Base-by-base conservation (phyloP, 148 eudicot species). In the Rhododendron ovatum region DNA sequence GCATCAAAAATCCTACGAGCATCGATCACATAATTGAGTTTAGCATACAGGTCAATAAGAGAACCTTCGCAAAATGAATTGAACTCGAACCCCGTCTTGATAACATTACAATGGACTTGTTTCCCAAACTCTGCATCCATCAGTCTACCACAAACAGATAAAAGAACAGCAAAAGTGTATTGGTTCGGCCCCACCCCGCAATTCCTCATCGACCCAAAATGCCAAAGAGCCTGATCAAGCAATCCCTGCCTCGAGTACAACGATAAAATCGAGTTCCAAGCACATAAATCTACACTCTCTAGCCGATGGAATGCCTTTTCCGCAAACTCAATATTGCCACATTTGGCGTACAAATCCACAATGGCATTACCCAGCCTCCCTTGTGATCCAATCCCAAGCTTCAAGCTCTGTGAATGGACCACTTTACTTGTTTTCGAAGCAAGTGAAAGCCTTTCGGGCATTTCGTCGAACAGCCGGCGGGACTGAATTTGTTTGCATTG, bases 331-430 rank as follows among this genome's bases (percentile, higher is more conserved):
- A 82, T 8, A 89, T 89, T 84, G 17, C 96, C 96, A 89, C 97
- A 96, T 83, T 96, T 96, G n/a, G 94, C 93, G 81, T 96, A 95
- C 86, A 94, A 95, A 92, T 95, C 98, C 18, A 96, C 82, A 85
- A 96, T 86, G 59, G 93, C 92, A 91, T 89, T 93, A 26, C 92
- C 98, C 84, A 96, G 79, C 73, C 87, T 80, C 73, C 93, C 95
- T 77, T 88, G 67, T n/a, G 89, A 89, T 17, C 88, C 88, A 84
- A 91, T 81, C 81, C 95, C 95, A 74, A 87, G 83, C 59, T 86
- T 93, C 77, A 96, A 82, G 84, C 93, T 93, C 13, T 86, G 90
- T 22, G 91, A 89, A 85, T 96, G 98, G 69, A 95, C 85, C 10
- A 85, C 18, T 84, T 81, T 90, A 85, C 90, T 81, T 18, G 53